Percentiles rank a stretch among this genome's conserved stretches.
Conservation (phyloP, 2,329 filamentous ascomycete species). For the Alternaria hordeiaustralica region DNA sequence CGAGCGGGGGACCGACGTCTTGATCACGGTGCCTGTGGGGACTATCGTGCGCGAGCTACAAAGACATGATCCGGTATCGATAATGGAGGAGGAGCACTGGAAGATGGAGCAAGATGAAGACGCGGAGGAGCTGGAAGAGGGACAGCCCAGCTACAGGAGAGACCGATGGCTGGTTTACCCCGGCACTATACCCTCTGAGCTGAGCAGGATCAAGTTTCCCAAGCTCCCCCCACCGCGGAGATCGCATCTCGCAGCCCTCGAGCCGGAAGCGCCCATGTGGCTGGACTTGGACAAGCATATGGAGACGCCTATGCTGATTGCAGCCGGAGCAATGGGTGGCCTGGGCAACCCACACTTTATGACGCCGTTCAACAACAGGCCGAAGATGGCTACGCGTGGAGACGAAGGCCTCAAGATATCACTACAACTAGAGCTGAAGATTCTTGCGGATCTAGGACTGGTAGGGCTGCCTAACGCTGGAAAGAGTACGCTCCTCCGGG, state of each 20-base stretch:
- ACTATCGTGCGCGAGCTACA: conserved; percentile 86
- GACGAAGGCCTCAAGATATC: conserved; percentile 79
- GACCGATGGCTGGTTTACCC: conserved; percentile 90
- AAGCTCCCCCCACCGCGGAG: conserved; percentile 62
- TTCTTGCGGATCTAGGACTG: conserved; percentile 92
- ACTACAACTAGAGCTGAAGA: conserved; percentile 88
- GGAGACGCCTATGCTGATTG: conserved; percentile 81
- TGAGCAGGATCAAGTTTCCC: conserved; percentile 65
- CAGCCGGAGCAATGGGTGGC: conserved; percentile 86
- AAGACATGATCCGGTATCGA: conserved; percentile 76
- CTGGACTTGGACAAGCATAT: conserved; percentile 70
- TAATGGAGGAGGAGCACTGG: conserved; percentile 61
- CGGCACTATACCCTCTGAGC: conserved; percentile 75
- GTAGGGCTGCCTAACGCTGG: conserved; percentile 96
- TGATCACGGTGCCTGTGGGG: conserved; percentile 90
- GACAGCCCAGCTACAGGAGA: conserved; percentile 54
- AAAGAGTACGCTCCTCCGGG: conserved; percentile 89
- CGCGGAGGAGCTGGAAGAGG: conserved; percentile 36
- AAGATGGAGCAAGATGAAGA: conserved; percentile 32
- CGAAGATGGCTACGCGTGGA: conserved; percentile 88
- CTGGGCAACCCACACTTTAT: conserved; percentile 94
- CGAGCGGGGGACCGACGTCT: conserved; percentile 81
- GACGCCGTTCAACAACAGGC: conserved; percentile 73
- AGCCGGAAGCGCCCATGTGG: conserved; percentile 74
- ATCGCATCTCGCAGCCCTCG: conserved; percentile 66